These are phyloP conservation scores for Exobasidium rhododendri DNA, from an alignment of 1,284 basidiomycete genomes.

Conservation along the genomic window DNA sequence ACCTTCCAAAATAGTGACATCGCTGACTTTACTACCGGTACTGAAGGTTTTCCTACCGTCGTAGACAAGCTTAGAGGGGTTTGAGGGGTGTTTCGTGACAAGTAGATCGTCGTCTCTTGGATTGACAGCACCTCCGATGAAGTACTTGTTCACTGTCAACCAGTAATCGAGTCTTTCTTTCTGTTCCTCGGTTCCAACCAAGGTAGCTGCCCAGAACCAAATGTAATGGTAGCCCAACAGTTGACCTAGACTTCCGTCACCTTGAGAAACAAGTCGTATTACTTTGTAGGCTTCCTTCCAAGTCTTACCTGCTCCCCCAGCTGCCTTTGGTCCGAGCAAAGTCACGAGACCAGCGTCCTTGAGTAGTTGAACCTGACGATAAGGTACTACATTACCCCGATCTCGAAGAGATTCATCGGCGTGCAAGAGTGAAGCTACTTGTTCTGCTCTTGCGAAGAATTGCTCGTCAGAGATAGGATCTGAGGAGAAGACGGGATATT, in stretches of 20 bases:
- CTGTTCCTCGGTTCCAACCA: constrained; percentile 51
- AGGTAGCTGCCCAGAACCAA: constrained; percentile 45
- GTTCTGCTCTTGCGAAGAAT: constrained; percentile 42
- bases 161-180: constrained; percentile 25
- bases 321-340: constrained; percentile 41
- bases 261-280: constrained; percentile 44
- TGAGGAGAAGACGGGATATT: constrained; percentile 38
- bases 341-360: constrained; percentile 51
- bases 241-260: constrained; percentile 48
- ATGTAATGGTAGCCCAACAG: constrained; percentile 33
- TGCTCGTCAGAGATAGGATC: constrained; percentile 37
- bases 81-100: constrained; percentile 33
- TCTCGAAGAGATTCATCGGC: constrained; percentile 49
- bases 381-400: constrained; percentile 50
- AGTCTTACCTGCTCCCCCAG: constrained; percentile 43
- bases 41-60: constrained; percentile 54
- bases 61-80: constrained; percentile 42
- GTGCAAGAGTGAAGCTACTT: constrained; percentile 45
- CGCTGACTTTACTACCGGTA: constrained; percentile 53
- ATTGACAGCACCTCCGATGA: constrained; percentile 54
- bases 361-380: constrained; percentile 50
- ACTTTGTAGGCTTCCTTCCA: constrained; percentile 48
- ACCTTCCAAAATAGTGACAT: constrained; percentile 31
- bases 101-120: constrained; percentile 52
- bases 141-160: constrained; percentile 42